phyloP scores from a whole-genome alignment of 306 rosid species.

The Macrotyloma uniflorum region DNA sequence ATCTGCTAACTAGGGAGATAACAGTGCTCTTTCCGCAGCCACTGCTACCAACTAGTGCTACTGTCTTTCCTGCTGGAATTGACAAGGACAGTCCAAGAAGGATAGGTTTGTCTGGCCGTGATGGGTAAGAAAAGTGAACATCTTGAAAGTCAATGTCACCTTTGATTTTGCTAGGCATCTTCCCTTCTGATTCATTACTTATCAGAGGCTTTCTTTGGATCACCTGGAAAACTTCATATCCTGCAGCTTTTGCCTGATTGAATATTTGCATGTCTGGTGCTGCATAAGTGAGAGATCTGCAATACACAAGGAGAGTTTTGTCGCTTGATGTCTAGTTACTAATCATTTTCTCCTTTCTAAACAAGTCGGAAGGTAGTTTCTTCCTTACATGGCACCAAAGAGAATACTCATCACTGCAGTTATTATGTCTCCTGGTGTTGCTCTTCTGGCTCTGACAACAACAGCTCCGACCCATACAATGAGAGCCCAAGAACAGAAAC shows the following conservation, averaged over 20 bases:
- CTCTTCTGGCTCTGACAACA: conserved; percentile 61
- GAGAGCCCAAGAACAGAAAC: conserved; percentile 82
- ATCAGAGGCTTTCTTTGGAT: conserved; percentile 70
- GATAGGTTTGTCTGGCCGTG: conserved; percentile 67
- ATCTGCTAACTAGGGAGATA: conserved; percentile 74
- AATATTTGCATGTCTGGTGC: conserved; percentile 91
- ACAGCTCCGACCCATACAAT: conserved; percentile 90
- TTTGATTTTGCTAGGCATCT: conserved; percentile 42
- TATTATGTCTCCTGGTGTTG: conserved; percentile 72
- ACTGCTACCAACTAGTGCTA: conserved; percentile 85
- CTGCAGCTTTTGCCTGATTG: conserved; percentile 91
- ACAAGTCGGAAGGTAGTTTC: not conserved
- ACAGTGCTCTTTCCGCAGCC: conserved; percentile 99
- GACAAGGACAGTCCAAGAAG: conserved; percentile 73
- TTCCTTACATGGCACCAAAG: conserved; percentile 86
- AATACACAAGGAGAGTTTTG: conserved; percentile 16
- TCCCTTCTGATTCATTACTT: conserved; percentile 54
- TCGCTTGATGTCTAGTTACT: not conserved
- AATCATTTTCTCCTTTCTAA: not conserved
- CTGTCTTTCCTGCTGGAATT: conserved; percentile 76
- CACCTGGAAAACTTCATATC: conserved; percentile 80
- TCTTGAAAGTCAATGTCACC: conserved; percentile 60
- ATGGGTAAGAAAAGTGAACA: conserved; percentile 75
- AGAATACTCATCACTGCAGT: conserved; percentile 91
- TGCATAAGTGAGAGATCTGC: conserved; percentile 84